These are phyloP conservation scores for Holtermanniella nyarrowii DNA, from an alignment of 768 basidiomycete genomes.

Conservation along the genomic window DNA sequence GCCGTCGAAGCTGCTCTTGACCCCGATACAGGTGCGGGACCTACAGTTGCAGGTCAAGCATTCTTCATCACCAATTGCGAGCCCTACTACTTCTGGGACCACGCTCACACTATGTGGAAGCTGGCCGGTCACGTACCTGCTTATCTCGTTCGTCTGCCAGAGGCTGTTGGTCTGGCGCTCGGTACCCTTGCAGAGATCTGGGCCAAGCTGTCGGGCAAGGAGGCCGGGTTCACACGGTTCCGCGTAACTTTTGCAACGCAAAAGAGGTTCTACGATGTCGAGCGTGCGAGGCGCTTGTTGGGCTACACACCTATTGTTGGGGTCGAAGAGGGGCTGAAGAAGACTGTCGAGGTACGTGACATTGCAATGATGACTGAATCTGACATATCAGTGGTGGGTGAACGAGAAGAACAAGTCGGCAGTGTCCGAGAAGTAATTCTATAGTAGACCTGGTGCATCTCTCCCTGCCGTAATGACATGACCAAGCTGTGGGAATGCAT, in stretches of 20 bases:
- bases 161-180: conserved; percentile 56
- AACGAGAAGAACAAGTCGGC: neutral
- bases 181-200: conserved; percentile 66
- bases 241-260: conserved; percentile 71
- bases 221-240: conserved; percentile 75
- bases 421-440: neutral
- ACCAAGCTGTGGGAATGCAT: neutral
- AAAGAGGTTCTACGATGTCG: conserved; percentile 82
- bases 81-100: conserved; percentile 93
- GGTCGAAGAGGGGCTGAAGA: conserved; percentile 73
- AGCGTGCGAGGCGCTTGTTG: conserved; percentile 65
- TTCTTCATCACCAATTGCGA: conserved; percentile 98
- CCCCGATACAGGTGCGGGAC: conserved; percentile 41
- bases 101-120: conserved; percentile 67
- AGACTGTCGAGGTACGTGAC: conserved; percentile 49
- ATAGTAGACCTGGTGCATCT: too few species aligned
- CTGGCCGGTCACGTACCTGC: conserved; percentile 49
- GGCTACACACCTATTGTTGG: conserved; percentile 90
- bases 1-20: conserved; percentile 46
- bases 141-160: conserved; percentile 51
- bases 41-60: conserved; percentile 79
- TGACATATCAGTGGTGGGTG: neutral
- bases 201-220: conserved; percentile 61
- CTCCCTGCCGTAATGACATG: too few species aligned
- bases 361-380: neutral